These are phyloP conservation scores for Fusarium sp. DNA, from an alignment of 2,329 filamentous ascomycete species.

Conservation along the genomic window DNA sequence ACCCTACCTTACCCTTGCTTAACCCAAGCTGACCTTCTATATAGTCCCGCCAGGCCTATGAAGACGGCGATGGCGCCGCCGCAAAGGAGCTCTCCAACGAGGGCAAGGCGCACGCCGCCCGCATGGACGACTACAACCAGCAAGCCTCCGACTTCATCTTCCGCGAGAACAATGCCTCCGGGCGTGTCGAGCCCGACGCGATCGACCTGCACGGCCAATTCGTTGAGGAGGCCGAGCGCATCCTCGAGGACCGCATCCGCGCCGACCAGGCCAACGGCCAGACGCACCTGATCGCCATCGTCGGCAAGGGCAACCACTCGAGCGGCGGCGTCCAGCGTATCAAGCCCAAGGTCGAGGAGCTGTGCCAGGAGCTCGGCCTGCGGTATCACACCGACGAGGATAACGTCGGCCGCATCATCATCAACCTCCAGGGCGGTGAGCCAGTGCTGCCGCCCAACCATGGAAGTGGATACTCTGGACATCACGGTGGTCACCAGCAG, in stretches of 20 bases:
- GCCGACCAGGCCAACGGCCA: constrained; percentile 80
- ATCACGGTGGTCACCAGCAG: constrained; percentile 55
- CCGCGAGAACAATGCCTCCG: constrained; percentile 88
- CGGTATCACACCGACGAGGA: constrained; percentile 89
- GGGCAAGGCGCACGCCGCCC: constrained; percentile 84
- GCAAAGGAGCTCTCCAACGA: constrained; percentile 88
- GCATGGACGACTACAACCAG: constrained; percentile 89
- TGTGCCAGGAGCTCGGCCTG: constrained; percentile 86
- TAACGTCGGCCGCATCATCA: constrained; percentile 89
- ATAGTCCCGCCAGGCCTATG: constrained; percentile 83
- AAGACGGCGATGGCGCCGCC: constrained; percentile 81
- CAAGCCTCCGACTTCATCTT: constrained; percentile 96
- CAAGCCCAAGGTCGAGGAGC: constrained; percentile 91
- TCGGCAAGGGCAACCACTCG: constrained; percentile 94
- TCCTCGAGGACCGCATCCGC: constrained; percentile 86
- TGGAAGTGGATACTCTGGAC: constrained; percentile 50
- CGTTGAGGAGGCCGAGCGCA: constrained; percentile 93
- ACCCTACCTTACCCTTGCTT: background rate
- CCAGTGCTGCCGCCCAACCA: constrained; percentile 62
- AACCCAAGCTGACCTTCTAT: constrained; percentile 17
- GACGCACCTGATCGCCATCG: constrained; percentile 91
- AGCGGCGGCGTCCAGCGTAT: constrained; percentile 88
- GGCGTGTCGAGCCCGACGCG: constrained; percentile 80
- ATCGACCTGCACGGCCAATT: constrained; percentile 96
- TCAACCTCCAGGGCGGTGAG: constrained; percentile 83